Conservation (phyloP, 345 rosid species). For the Erysimum cheiranthoides region DNA sequence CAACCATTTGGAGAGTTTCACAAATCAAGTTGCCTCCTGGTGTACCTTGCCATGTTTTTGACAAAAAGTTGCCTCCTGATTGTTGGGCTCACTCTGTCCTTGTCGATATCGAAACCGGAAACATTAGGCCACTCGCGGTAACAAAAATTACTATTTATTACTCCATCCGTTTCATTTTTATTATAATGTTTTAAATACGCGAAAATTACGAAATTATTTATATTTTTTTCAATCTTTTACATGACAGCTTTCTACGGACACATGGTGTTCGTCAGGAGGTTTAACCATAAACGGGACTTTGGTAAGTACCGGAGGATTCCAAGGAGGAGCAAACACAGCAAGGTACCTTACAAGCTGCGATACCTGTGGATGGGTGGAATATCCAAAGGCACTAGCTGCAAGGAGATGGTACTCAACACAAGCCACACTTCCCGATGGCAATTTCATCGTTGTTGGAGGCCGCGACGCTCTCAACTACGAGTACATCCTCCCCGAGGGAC, state of each 20-base stretch:
- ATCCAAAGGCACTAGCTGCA: conserved; percentile 62
- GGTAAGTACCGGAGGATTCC: conserved; percentile 76
- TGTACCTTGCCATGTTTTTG: conserved; percentile 50
- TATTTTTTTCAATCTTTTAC: too few relatives aligned
- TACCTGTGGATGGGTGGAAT: conserved; percentile 64
- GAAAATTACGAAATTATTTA: too few relatives aligned
- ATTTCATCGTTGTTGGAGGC: conserved; percentile 87
- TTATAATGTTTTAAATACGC: neutral
- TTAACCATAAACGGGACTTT: conserved; percentile 67
- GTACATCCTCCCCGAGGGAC: conserved; percentile 64
- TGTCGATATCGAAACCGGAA: conserved; percentile 51
- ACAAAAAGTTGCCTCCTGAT: conserved; percentile 43
- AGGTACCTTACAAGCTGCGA: conserved; percentile 52
- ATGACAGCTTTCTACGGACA: conserved; percentile 69
- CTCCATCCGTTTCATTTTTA: neutral
- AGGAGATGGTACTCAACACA: conserved; percentile 92
- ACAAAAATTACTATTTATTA: neutral
- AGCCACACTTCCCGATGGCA: conserved; percentile 68
- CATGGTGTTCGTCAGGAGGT: conserved; percentile 99
- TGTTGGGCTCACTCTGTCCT: conserved; percentile 72
- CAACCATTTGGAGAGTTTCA: conserved; percentile 72
- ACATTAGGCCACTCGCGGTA: conserved; percentile 63
- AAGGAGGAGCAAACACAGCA: conserved; percentile 68
- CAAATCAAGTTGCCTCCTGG: conserved; percentile 47
- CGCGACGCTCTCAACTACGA: conserved; percentile 73